These are phyloP conservation scores for Ilex aquifolium DNA, from an alignment of 257 asterid genomes.

Conservation along the genomic window DNA sequence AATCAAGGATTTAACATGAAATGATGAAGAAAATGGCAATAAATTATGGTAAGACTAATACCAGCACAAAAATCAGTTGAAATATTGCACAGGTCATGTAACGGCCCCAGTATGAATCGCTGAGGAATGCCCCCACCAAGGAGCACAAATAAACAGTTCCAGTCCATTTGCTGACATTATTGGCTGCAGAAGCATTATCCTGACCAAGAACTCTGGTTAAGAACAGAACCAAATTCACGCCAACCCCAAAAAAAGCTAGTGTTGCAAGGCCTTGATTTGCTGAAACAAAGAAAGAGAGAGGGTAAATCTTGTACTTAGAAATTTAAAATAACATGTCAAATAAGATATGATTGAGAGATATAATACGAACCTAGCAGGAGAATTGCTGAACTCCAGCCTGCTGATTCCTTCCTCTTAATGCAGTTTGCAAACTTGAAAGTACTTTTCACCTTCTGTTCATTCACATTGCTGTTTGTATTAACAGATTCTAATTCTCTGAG, in stretches of 20 bases:
- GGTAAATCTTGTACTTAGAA: too few relatives aligned
- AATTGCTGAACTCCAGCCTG: constrained; percentile 60
- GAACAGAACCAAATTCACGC: constrained; percentile 76
- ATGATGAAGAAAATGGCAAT: background rate
- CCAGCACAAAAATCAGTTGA: constrained; percentile 58
- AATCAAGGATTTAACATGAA: too few relatives aligned
- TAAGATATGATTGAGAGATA: background rate
- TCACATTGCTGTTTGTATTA: background rate
- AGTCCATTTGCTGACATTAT: constrained; percentile 78
- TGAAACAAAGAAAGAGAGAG: constrained; percentile 6
- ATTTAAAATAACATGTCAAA: too few relatives aligned
- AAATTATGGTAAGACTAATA: constrained; percentile 7
- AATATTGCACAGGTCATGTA: constrained; percentile 63
- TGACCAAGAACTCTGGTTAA: constrained; percentile 66
- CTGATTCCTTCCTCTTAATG: constrained; percentile 21
- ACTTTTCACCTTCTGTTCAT: constrained; percentile 6
- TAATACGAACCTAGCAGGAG: constrained; percentile 49
- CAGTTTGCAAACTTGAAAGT: background rate
- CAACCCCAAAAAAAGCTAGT: constrained; percentile 75
- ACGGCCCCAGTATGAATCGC: constrained; percentile 88
- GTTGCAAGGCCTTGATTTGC: constrained; percentile 84
- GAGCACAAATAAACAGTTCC: constrained; percentile 83
- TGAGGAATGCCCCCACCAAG: constrained; percentile 70
- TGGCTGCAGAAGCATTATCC: constrained; percentile 69
- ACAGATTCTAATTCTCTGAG: constrained; percentile 4